Percentiles rank a stretch among this genome's conserved stretches.
Conservation (phyloP, 495 filamentous ascomycete genomes). For the Friedmanniomyces simplex region DNA sequence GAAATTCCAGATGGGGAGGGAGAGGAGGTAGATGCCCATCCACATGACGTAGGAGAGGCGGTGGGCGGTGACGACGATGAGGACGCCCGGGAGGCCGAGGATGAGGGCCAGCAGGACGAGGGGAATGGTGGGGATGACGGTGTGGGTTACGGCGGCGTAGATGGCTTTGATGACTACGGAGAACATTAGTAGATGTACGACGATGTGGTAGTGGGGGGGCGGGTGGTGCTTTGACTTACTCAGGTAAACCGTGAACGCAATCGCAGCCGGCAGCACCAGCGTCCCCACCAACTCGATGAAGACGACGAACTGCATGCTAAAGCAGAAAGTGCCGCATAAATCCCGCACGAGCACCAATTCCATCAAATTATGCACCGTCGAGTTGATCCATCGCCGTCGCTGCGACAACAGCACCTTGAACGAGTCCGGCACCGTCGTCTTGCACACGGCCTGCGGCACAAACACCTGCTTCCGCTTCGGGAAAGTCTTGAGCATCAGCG, state of each 20-base stretch:
- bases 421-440: constrained; percentile 88
- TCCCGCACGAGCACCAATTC: constrained; percentile 92
- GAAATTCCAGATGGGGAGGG: constrained; percentile 96
- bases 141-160: constrained; percentile 49
- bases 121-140: constrained; percentile 66
- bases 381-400: constrained; percentile 97
- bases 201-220: too few relatives aligned
- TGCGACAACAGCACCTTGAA: constrained; percentile 91
- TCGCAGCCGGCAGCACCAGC: constrained; percentile 87
- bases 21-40: constrained; percentile 93
- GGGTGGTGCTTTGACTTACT: constrained; percentile 42
- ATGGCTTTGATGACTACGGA: constrained; percentile 72
- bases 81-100: constrained; percentile 80
- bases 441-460: constrained; percentile 96
- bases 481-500: constrained; percentile 97
- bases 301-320: constrained; percentile 98
- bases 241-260: constrained; percentile 94
- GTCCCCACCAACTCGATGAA: constrained; percentile 95
- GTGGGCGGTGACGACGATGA: constrained; percentile 95
- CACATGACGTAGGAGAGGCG: constrained; percentile 85
- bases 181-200: neutral
- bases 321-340: constrained; percentile 98
- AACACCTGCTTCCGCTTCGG: constrained; percentile 99
- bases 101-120: constrained; percentile 85
- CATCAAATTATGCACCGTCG: constrained; percentile 97